Percentiles rank a stretch among this genome's conserved stretches.
Evolutionary conservation across 2,329 filamentous ascomycete genomes (phyloP).

Genomic region (Penicillium sp.): DNA sequence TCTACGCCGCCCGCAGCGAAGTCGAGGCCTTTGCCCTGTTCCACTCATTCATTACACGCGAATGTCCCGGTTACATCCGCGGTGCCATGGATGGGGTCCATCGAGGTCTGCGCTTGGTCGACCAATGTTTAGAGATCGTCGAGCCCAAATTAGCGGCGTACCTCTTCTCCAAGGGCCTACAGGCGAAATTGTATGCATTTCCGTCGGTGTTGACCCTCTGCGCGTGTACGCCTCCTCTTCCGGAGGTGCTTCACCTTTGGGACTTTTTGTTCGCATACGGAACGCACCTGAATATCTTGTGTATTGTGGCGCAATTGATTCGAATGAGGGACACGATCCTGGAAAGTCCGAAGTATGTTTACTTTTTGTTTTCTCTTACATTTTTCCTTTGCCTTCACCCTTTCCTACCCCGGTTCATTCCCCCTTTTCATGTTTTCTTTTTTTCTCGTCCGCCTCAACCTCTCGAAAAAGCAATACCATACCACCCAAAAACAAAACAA

Average conservation of each 20-base stretch:
- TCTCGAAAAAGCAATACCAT: no score
- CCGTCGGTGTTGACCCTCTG: conserved; percentile 89
- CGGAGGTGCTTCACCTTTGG: conserved; percentile 87
- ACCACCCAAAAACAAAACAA: no score
- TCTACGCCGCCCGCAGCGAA: conserved; percentile 90
- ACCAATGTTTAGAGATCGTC: conserved; percentile 82
- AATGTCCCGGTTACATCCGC: conserved; percentile 87
- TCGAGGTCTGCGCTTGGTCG: conserved; percentile 78
- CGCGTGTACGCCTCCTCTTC: conserved; percentile 87
- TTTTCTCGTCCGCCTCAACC: no score
- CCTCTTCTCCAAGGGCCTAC: conserved; percentile 74
- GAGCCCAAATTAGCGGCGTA: conserved; percentile 80
- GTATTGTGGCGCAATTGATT: conserved; percentile 89
- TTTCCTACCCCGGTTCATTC: no score
- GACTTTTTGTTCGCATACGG: conserved; percentile 96
- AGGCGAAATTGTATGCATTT: conserved; percentile 92
- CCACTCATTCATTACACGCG: conserved; percentile 72
- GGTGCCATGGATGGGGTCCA: conserved; percentile 97
- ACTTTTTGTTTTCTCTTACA: no score
- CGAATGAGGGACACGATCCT: conserved; percentile 77
- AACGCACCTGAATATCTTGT: conserved; percentile 85
- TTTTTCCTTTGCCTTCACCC: no score
- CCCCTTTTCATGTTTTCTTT: no score
- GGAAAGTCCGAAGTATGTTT: conserved; percentile 75
- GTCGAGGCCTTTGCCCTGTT: conserved; percentile 90